Evolutionary conservation across 768 basidiomycete genomes (phyloP), one percentile per base, ranked within the genome.

Genomic region (Cystofilobasidium capitatum): DNA sequence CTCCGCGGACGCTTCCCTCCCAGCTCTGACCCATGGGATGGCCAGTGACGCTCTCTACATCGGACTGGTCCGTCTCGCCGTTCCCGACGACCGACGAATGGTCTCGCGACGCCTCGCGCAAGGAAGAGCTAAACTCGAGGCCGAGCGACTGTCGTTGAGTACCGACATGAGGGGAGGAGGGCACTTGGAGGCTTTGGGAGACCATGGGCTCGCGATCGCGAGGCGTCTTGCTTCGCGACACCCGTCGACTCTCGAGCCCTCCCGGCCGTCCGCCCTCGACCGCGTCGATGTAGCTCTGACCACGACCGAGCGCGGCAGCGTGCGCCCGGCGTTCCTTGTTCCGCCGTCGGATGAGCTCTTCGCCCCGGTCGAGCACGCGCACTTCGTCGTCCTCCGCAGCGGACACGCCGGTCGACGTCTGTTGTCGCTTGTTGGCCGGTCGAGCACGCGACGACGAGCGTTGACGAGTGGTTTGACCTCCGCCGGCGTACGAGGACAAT

Each of bases 341-440:
- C 36, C 80, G 68, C 54, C 74, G 69, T 59, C 76, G 69, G 58
- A 80, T 76, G n/a, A 80, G 77, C 64, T 76, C 76, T 47, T 78
- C 78, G 4, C 80, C 80, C 26, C 79, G 69, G 70, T 80, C 80
- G 24, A 71, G 69, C 5, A 72, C 71, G 45, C 70, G 64, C 29
- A 76, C 74, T 61, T 77, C 79, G 58, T 79, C 75, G n/a, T 66
- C 72, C 17, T 66, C 70, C 0, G 44, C 62, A 16, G 74, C 75
- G 9, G 58, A 29, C 39, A 31, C 49, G 33, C 51, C 39, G 49
- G 49, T 29, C n/a, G 49, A 3, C 17, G 42, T 49, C 0, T 35
- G 39, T 31, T 51, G 44, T n/a, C 58, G 55, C 36, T 40, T 49
- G 44, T 29, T 47, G 12, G 29, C 42, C 26, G 58, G 57, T 22